phyloP scores from a whole-genome alignment of 2,329 filamentous ascomycete genomes.

The Sphaerostilbella broomeana region DNA sequence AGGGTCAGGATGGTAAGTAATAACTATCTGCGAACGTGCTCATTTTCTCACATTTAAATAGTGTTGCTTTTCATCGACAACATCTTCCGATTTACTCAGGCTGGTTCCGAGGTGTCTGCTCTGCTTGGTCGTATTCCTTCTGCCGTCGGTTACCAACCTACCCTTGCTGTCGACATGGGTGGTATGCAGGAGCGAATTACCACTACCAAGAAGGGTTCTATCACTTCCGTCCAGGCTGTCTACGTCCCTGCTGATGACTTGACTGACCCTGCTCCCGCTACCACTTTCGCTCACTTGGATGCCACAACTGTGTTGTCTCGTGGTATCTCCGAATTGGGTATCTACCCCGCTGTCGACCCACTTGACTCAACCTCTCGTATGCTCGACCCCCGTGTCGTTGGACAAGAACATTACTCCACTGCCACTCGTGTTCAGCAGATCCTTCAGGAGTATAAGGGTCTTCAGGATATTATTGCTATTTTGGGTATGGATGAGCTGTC shows the following conservation, averaged over 20 bases:
- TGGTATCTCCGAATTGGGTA: slow-evolving; percentile 99
- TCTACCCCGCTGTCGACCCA: slow-evolving; percentile 99
- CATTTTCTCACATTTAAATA: slow-evolving; percentile 23
- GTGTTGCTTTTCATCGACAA: slow-evolving; percentile 99
- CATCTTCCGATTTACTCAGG: slow-evolving; percentile 99
- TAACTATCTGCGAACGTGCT: neutral
- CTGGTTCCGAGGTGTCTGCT: slow-evolving; percentile 99
- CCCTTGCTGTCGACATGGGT: slow-evolving; percentile 98
- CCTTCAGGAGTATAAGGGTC: slow-evolving; percentile 99
- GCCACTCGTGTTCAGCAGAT: slow-evolving; percentile 97
- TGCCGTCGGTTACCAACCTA: slow-evolving; percentile 99
- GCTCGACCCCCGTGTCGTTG: slow-evolving; percentile 97
- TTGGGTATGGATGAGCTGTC: slow-evolving; percentile 99
- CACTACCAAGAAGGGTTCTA: slow-evolving; percentile 98
- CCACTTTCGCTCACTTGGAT: slow-evolving; percentile 99
- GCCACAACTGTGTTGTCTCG: slow-evolving; percentile 99
- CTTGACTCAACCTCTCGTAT: slow-evolving; percentile 99
- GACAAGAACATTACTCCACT: slow-evolving; percentile 94
- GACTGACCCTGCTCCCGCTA: slow-evolving; percentile 98
- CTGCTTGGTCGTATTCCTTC: slow-evolving; percentile 99
- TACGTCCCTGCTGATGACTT: slow-evolving; percentile 99
- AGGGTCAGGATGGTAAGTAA: slow-evolving; percentile 76
- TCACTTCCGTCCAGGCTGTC: slow-evolving; percentile 99
- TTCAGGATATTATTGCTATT: slow-evolving; percentile 99
- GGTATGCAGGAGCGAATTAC: slow-evolving; percentile 99